Evolutionary conservation across 371 early-diverging fungal species (phyloP), one percentile per base, ranked within the genome.

Genomic region (Mortierella polycephala): DNA sequence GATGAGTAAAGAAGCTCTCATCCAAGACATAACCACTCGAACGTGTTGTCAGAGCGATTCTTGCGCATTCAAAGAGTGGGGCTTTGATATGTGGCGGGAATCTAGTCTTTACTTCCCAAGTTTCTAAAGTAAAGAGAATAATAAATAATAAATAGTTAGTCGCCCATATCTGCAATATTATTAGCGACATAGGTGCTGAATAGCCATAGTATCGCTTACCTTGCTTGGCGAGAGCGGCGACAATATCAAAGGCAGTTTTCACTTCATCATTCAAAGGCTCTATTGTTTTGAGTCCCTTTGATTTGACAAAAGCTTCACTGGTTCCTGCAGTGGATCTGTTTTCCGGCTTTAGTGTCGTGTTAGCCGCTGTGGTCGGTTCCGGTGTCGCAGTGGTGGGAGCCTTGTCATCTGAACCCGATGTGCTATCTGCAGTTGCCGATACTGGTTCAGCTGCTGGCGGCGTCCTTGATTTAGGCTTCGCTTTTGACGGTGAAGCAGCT

Each of bases 41-140:
- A 5, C 74, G 74, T 20, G 83, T 79, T 2, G 83, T 71, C 11
- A 85, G 80, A 20, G 83, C 71, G n/a, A 83, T 55, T 8, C 74
- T 58, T 18, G 86, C 87, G 46, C 83, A 83, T 11, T 82, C 80
- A 37, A 86, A 68, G 5, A 87, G 83, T 0, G 82, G 77, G 2
- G 84, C 84, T 47, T 85, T 82, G 23, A 89, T 67, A 8, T 67
- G 62, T 2, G 66, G 57, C 5, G 89, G 89, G 49, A 89, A 87
- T 21, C 79, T 81, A 14, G 85, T 71, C 57, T 86, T 86, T 51
- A 82, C 73, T 20, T 75, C 76, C 76, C 76, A 76, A 1, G 61
- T 71, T 60, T 76, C 76, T 76, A 51, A 6, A 58, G 20, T n/a
- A 51, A n/a, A 2, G 37, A 57, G 20, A 30, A 49, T 3, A n/a